Evolutionary conservation across 768 basidiomycete genomes (phyloP), one percentile per base, ranked within the genome.

Genomic region (Hortiboletus campestris): DNA sequence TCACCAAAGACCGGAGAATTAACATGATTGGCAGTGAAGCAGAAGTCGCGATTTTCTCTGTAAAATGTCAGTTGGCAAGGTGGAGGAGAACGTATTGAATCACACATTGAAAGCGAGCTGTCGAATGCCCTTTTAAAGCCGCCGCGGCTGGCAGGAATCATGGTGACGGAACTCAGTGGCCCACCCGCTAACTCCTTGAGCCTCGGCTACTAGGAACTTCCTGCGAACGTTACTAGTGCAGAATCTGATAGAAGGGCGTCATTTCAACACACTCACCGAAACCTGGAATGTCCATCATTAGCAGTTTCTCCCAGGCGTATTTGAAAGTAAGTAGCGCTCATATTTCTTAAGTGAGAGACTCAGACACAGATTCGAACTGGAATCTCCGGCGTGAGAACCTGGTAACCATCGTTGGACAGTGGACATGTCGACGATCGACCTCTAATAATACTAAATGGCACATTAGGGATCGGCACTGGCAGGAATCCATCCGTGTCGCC

Each of bases 21-120:
- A 28, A 44, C 61, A 63, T 60, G 28, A 14, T 10, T 20, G n/a
- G 16, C 17, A 45, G 41, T 31, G 34, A 28, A 38, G 29, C 5
- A 31, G 31, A 17, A 32, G 13, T 25, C 22, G 29, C 19, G n/a
- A 34, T 16, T 29, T 22, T 11, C 20, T 40, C 31, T 17, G 17
- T 19, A 20, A 19, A 20, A 19, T 41, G 38, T 41, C n/a, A 12
- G 28, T 46, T 17, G 19, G 19, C 34, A 22, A 14, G 16, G 38
- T 32, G 10, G 25, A 25, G 25, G 25, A 25, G 25, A 25, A 25
- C 25, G 25, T 25, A 25, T 25, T 32, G 31, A 32, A 9, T 32
- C 31, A 11, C 31, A 32, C 11, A 9, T 32, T 32, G 31, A 25
- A 25, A 25, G 25, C 14, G 38, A 39, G n/a, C n/a, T 22, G 41